Conservation (phyloP, 2,329 filamentous ascomycete genomes). For the Orbilia ellipsospora region DNA sequence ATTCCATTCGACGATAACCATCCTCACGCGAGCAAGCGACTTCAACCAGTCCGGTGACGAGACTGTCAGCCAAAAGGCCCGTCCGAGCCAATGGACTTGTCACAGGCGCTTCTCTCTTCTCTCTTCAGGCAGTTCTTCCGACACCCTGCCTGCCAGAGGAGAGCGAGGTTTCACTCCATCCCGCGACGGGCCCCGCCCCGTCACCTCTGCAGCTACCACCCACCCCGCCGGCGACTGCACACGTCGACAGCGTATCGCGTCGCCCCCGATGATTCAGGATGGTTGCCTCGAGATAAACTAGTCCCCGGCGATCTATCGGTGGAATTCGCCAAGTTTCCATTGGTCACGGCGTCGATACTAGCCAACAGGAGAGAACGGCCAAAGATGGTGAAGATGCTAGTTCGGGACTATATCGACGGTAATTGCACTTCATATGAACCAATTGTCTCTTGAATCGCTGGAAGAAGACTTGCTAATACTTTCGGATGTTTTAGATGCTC, state of each 20-base stretch:
- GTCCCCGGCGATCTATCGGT: conserved; percentile 79
- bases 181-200: conserved; percentile 22
- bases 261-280: conserved; percentile 71
- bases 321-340: conserved; percentile 83
- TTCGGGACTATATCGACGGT: conserved; percentile 98
- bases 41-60: conserved; percentile 9
- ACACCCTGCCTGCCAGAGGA: conserved; percentile 72
- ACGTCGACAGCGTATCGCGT: conserved; percentile 59
- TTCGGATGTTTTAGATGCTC: conserved; percentile 72
- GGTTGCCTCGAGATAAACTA: conserved; percentile 78
- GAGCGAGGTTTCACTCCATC: conserved; percentile 28
- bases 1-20: conserved; percentile 33
- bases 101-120: conserved; percentile 70
- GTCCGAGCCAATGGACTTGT: conserved; percentile 53
- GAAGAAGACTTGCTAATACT: no score
- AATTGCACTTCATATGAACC: no score
- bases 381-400: conserved; percentile 91
- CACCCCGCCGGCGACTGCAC: conserved; percentile 50
- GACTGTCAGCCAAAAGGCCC: conserved; percentile 1
- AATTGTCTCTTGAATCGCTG: no score
- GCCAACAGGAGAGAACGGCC: conserved; percentile 79
- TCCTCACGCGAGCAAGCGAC: conserved; percentile 31
- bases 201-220: conserved; percentile 30
- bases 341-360: conserved; percentile 84
- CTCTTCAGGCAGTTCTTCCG: conserved; percentile 88